Base-by-base conservation (phyloP, 2,329 filamentous ascomycete genomes). In the Alternaria arborescens region DNA sequence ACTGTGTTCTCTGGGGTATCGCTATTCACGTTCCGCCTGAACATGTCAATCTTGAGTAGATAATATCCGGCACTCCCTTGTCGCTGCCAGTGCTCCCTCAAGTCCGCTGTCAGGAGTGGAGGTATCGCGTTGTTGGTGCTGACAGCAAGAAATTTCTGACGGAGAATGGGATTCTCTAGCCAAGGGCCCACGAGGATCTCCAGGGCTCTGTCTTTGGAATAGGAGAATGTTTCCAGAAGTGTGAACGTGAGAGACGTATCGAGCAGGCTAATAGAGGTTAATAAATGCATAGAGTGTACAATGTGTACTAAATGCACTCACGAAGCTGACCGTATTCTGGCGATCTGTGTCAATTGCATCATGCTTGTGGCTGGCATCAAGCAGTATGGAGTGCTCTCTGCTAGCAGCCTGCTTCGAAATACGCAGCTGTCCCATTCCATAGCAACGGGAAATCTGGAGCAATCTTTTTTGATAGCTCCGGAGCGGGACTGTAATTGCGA, bases 401-500 rank as follows among this genome's bases (percentile, higher is more conserved):
- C 18, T 41, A 22, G 10, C 2, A 41, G 38, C 10, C 6, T 12
- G 38, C 20, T 5, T 22, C 38, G 8, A 41, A 11, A 12, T 8
- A 7, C 38, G 18, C 11, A 41, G 38, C 20, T 11, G n/a, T 41
- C 38, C 38, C 38, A 41, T 43, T 58, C 55, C 43, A 61, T 61
- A 5, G 55, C 59, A 4, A 61, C 40, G 1, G 59, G 55, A 32
- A 50, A 55, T n/a, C 38, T 54, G 5, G 48, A 34, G 4, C 24
- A 30, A 18, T 32, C 46, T 22, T 61, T 61, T 7, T 18, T 20
- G 5, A 50, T 41, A 3, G 34, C 40, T 12, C 38, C 36, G 18
- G 53, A 50, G 11, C 40, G 20, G 38, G 59, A 58, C 18, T 52
- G 36, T 14, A 61, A 43, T 20, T 58, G 59, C 26, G 59, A 61